Evolutionary conservation across 306 rosid species (phyloP), one percentile per base, ranked within the genome.

Genomic region (Prunus mume): DNA sequence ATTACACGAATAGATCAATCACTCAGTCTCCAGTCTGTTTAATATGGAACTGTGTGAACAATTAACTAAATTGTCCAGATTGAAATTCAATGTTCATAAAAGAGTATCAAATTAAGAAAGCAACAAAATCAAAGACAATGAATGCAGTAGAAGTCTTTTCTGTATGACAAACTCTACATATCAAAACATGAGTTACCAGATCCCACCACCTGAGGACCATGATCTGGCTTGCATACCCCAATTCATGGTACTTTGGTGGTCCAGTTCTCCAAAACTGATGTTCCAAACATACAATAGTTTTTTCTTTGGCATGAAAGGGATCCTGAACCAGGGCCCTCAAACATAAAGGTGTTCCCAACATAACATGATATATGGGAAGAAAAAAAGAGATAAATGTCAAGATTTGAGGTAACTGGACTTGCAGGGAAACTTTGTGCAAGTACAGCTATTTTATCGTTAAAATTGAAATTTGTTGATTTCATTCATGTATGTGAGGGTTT

Each of bases 1-100:
- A 86, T 76, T 54, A 78, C 49, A 78, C 38, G 61, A 62, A 77
- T 34, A 56, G 32, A 58, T 47, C 72, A 72, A 18, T 58, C 67
- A 51, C 72, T 80, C 27, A 51, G 60, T 45, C 28, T 60, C 19
- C 24, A 2, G 58, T 46, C 51, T 4, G 3, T 65, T 57, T 46
- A 61, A 28, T 9, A 61, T 34, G 52, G 12, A 68, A 67, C 57
- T 12, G 34, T 57, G 38, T 18, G 45, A 9, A 47, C 22, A 65
- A 32, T 64, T 12, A 18, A 54, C n/a, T 7, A 43, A 57, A 50
- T 22, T 54, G 50, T 38, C 43, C 43, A 52, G 28, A 71, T 71
- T 55, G 75, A 61, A 27, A 9, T 50, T 47, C 12, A 50, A 9
- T 5, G 20, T 10, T 76, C 20, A 38, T 34, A 52, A 43, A 54